Conservation (phyloP, 108 stramenopile species). For the Fistulifera pelliculosa region DNA sequence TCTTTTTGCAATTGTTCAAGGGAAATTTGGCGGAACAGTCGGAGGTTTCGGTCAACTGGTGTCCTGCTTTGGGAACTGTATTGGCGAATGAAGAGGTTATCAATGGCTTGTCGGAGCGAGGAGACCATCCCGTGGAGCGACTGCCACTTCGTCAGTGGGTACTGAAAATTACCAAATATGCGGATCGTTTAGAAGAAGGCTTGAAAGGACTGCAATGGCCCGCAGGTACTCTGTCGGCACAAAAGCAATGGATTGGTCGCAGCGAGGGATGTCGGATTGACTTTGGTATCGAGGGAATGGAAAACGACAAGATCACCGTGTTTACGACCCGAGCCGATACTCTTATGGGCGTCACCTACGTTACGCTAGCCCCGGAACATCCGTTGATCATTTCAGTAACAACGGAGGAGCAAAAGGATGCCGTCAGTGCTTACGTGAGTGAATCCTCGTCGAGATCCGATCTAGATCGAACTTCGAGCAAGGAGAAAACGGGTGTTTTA, state of each 20-base stretch:
- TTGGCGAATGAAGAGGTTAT: conserved; percentile 98
- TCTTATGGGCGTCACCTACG: conserved; percentile 93
- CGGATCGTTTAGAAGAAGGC: conserved; percentile 87
- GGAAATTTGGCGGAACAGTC: conserved; percentile 87
- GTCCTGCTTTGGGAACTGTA: conserved; percentile 94
- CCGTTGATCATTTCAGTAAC: conserved; percentile 73
- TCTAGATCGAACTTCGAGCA: conserved; percentile 87
- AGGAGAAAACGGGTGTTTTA: conserved; percentile 91
- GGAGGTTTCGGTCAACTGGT: conserved; percentile 93
- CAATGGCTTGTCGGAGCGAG: conserved; percentile 92
- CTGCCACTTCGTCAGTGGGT: conserved; percentile 94
- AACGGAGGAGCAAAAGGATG: conserved; percentile 60
- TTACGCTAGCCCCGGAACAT: conserved; percentile 94
- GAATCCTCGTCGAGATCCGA: conserved; percentile 82
- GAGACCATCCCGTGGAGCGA: conserved; percentile 86
- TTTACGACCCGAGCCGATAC: conserved; percentile 99
- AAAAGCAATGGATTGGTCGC: conserved; percentile 94
- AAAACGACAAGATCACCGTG: conserved; percentile 56
- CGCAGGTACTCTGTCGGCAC: conserved; percentile 84
- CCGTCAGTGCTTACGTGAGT: conserved; percentile 78
- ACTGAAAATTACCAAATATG: conserved; percentile 94
- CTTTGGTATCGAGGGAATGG: conserved; percentile 58
- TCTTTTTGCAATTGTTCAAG: conserved; percentile 88
- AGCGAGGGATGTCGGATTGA: conserved; percentile 78
- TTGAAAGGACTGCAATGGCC: conserved; percentile 92